A percentile compares a stretch with the other conserved stretches of the same genome.
These are phyloP conservation scores for Balakata baccata DNA, from an alignment of 345 rosid species.

Conservation along the genomic window DNA sequence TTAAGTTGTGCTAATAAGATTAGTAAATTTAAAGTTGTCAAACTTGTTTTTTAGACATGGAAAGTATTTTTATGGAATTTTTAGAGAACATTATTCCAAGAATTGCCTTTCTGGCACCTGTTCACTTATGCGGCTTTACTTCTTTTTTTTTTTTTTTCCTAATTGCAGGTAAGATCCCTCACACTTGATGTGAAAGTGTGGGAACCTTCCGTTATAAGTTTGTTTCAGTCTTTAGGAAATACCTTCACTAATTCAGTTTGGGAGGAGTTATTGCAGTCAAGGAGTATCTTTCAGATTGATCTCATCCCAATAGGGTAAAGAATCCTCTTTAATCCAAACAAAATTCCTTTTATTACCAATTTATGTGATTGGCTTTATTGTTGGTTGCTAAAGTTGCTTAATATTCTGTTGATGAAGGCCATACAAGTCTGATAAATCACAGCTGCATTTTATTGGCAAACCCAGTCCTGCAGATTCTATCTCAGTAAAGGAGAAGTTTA, in stretches of 20 bases:
- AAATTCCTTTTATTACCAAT: slow-evolving; percentile 6
- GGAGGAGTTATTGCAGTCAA: slow-evolving; percentile 95
- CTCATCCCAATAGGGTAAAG: slow-evolving; percentile 56
- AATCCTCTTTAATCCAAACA: slow-evolving; percentile 14
- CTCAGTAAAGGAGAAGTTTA: slow-evolving; percentile 90
- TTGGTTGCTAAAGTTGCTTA: slow-evolving; percentile 26
- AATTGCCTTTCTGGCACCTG: not conserved
- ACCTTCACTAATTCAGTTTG: slow-evolving; percentile 88
- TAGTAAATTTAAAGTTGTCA: not conserved
- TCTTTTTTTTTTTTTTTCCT: slow-evolving; percentile 6
- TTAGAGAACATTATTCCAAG: not conserved
- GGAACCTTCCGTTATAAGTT: slow-evolving; percentile 95
- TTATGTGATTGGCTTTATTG: slow-evolving; percentile 2
- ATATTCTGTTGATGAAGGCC: slow-evolving; percentile 41
- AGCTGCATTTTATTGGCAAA: slow-evolving; percentile 52
- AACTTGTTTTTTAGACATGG: not conserved
- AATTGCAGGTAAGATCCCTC: slow-evolving; percentile 84
- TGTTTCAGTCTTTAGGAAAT: slow-evolving; percentile 96
- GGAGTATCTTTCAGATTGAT: slow-evolving; percentile 63
- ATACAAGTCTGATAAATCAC: slow-evolving; percentile 57
- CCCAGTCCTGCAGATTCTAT: slow-evolving; percentile 74
- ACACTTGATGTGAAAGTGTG: slow-evolving; percentile 97
- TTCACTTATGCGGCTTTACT: not conserved
- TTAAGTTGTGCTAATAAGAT: not conserved
- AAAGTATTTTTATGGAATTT: not conserved